Percentiles rank a stretch among this genome's conserved stretches.
phyloP scores from a whole-genome alignment of 176 grass and related monocot genomes.

The Zea luxurians region DNA sequence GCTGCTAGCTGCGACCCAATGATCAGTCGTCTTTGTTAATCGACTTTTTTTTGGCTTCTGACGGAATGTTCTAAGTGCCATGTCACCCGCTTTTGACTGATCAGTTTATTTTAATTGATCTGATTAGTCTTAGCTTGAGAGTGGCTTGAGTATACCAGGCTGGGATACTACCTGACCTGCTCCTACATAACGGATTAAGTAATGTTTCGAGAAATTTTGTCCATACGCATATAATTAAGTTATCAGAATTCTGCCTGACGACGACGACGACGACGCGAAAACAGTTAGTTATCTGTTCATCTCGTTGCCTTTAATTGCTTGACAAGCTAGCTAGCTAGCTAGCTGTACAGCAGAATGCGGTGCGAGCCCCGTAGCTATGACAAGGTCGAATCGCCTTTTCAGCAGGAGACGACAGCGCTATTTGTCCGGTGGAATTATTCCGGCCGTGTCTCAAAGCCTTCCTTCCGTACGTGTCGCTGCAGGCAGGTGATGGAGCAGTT shows the following conservation, averaged over 20 bases:
- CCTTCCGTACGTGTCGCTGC: background rate
- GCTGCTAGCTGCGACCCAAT: background rate
- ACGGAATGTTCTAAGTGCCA: background rate
- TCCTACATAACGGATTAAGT: background rate
- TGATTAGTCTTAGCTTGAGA: background rate
- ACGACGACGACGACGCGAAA: background rate
- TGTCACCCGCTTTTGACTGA: constrained; percentile 14
- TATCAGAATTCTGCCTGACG: background rate
- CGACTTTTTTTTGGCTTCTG: background rate
- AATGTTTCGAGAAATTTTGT: no score
- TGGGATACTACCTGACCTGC: background rate
- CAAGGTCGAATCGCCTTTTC: constrained; percentile 29
- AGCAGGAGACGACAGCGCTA: background rate
- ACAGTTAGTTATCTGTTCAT: background rate
- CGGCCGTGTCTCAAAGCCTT: background rate
- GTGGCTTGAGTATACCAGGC: background rate
- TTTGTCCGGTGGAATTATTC: background rate
- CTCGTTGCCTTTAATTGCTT: no score
- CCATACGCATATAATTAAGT: no score
- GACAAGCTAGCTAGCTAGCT: background rate
- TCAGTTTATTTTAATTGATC: no score
- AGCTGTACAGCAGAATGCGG: no score
- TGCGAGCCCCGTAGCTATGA: constrained; percentile 5
- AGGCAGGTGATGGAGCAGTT: constrained; percentile 78
- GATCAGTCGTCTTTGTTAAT: constrained; percentile 4